Percentiles rank a stretch among this genome's conserved stretches.
phyloP scores from a whole-genome alignment of 257 asterid species.

The Solanum paucissectum region DNA sequence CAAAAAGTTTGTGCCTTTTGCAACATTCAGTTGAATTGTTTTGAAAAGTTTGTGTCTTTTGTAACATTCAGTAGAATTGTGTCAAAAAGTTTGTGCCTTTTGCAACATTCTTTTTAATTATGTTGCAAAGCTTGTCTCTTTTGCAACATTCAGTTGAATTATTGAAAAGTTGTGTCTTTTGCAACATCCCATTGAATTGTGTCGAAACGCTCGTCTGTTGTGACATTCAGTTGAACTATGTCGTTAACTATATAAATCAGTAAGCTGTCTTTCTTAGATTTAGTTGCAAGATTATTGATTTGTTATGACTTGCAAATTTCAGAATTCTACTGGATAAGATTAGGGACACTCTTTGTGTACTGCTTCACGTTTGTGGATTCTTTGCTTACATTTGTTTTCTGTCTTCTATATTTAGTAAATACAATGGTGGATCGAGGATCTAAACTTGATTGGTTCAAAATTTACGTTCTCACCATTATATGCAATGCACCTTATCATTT shows the following conservation, averaged over 20 bases:
- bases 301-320: not conserved
- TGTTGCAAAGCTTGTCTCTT: not conserved
- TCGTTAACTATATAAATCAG: not conserved
- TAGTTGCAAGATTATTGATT: not conserved
- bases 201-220: not conserved
- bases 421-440: not conserved
- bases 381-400: not conserved
- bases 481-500: not conserved
- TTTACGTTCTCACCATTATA: not conserved
- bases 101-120: not conserved
- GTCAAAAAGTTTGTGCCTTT: not conserved
- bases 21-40: not conserved
- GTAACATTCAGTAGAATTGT: not conserved
- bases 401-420: not conserved
- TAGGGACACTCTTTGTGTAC: not conserved
- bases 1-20: not conserved
- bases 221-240: not conserved
- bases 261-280: not conserved
- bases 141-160: not conserved
- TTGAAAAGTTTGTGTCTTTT: not conserved
- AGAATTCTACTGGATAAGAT: not conserved
- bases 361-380: not conserved
- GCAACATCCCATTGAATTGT: not conserved
- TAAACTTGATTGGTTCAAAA: not conserved
- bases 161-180: not conserved